Conservation (phyloP, 768 basidiomycete genomes). For the Boletellus sp. region DNA sequence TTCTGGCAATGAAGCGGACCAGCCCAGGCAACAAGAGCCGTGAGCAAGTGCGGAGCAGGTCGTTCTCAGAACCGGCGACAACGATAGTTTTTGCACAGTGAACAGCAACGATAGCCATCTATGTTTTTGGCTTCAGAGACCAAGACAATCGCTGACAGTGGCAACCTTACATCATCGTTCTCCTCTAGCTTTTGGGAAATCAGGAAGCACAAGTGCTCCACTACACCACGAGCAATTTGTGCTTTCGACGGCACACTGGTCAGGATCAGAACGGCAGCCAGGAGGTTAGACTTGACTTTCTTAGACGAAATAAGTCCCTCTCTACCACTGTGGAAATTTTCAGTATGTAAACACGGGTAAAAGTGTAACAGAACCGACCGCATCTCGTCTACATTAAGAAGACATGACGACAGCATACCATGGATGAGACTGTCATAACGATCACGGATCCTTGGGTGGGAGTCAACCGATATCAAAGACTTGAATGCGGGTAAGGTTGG, state of each 20-base stretch:
- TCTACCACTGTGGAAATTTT: conserved; percentile 56
- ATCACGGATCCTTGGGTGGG: conserved; percentile 41
- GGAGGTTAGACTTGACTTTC: conserved; percentile 88
- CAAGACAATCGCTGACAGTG: not conserved
- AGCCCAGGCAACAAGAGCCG: conserved; percentile 74
- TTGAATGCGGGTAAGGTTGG: conserved; percentile 82
- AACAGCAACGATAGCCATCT: conserved; percentile 82
- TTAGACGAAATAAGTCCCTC: conserved; percentile 69
- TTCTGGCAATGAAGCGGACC: conserved; percentile 73
- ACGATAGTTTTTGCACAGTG: conserved; percentile 89
- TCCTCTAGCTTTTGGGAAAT: conserved; percentile 79
- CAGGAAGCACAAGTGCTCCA: conserved; percentile 83
- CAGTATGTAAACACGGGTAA: conserved; percentile 1
- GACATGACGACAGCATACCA: conserved; percentile 79
- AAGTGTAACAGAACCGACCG: conserved; percentile 48
- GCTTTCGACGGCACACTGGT: conserved; percentile 69
- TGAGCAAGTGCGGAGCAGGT: conserved; percentile 66
- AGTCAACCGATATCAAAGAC: conserved; percentile 53
- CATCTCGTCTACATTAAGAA: conserved; percentile 89
- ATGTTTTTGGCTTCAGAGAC: conserved; percentile 2
- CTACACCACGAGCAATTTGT: conserved; percentile 64
- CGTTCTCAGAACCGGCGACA: conserved; percentile 64
- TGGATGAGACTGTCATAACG: conserved; percentile 64
- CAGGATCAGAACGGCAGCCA: conserved; percentile 80
- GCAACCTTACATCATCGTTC: conserved; percentile 54